These are phyloP conservation scores for Brassica balearica DNA, from an alignment of 441 rosid species.

Conservation along the genomic window DNA sequence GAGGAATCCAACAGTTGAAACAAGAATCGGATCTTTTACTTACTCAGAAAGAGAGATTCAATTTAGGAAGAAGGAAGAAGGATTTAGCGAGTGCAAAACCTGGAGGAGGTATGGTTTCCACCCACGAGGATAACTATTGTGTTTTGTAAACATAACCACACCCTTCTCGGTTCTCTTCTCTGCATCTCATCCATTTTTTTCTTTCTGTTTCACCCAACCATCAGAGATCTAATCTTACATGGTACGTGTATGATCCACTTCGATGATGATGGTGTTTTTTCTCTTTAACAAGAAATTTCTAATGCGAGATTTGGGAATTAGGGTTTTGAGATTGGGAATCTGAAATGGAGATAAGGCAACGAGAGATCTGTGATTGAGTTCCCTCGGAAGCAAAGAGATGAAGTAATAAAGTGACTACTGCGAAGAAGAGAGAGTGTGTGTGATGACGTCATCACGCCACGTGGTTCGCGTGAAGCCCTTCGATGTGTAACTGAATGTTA, in stretches of 20 bases:
- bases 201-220: slow-evolving; percentile 28
- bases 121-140: slow-evolving; percentile 81
- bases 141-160: slow-evolving; percentile 62
- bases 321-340: slow-evolving; percentile 19
- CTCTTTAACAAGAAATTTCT: not conserved
- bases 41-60: not conserved
- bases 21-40: slow-evolving; percentile 2
- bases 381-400: not conserved
- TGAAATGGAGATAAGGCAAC: not conserved
- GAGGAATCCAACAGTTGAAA: not conserved
- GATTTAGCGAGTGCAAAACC: slow-evolving; percentile 82
- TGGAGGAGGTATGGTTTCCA: slow-evolving; percentile 90
- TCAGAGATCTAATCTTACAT: slow-evolving; percentile 39
- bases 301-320: slow-evolving; percentile 20
- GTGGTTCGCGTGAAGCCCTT: slow-evolving; percentile 27
- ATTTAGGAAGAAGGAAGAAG: not conserved
- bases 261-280: not conserved
- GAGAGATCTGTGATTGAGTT: slow-evolving; percentile 35
- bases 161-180: slow-evolving; percentile 54
- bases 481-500: not conserved
- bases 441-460: slow-evolving; percentile 38
- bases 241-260: not conserved
- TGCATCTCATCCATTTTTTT: slow-evolving; percentile 44
- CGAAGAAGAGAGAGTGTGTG: not conserved
- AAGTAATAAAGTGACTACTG: slow-evolving; percentile 41